Conservation (phyloP, 148 eudicot genomes). For the Persicaria tinctoria region DNA sequence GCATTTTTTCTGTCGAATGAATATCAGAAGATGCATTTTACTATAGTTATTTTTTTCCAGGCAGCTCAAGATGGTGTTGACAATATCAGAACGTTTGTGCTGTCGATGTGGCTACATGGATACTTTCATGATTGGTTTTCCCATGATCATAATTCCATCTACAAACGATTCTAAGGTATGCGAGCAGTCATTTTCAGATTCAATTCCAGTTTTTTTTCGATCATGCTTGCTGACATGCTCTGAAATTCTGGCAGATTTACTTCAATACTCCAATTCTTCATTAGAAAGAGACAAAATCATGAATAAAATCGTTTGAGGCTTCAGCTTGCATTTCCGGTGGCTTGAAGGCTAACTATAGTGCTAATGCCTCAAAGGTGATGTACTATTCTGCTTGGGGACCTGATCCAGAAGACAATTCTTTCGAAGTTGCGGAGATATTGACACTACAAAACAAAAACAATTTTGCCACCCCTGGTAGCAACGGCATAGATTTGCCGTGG, state of each 20-base stretch:
- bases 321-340: constrained; percentile 80
- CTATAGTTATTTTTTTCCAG: constrained; percentile 22
- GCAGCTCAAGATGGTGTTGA: constrained; percentile 99
- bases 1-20: too few species aligned
- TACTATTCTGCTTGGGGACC: constrained; percentile 98
- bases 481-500: too few species aligned
- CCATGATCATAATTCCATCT: constrained; percentile 84
- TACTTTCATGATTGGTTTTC: constrained; percentile 93
- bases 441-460: too few species aligned
- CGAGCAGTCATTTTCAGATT: neutral
- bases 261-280: constrained; percentile 79
- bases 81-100: constrained; percentile 91
- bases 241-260: constrained; percentile 46
- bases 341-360: constrained; percentile 52
- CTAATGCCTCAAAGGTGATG: constrained; percentile 83
- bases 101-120: constrained; percentile 83
- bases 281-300: constrained; percentile 48
- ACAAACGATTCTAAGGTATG: constrained; percentile 84
- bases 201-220: neutral
- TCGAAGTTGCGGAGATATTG: constrained; percentile 71
- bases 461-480: too few species aligned
- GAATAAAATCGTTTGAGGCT: constrained; percentile 73
- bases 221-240: neutral
- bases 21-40: too few species aligned
- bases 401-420: constrained; percentile 84